Evolutionary conservation across 2,329 filamentous ascomycete genomes (phyloP), one percentile per base, ranked within the genome.

Genomic region (Capronia coronata): DNA sequence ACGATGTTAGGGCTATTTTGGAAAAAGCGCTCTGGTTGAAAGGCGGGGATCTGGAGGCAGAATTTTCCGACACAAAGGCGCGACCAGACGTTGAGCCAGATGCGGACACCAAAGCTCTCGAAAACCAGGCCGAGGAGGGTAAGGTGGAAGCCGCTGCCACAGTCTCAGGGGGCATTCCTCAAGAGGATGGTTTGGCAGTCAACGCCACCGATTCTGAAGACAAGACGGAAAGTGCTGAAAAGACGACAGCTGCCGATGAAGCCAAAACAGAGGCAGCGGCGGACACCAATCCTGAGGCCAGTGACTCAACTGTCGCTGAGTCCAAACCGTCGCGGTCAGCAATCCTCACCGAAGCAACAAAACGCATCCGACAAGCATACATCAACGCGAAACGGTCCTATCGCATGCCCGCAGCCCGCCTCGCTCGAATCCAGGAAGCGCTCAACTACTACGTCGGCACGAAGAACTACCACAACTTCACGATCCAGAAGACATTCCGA

Each of bases 401-500:
- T 66, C 87, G 91, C 43, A 84, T 94, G 48, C 83, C 85, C 0
- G 71, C 79, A 0, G 71, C 73, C 16, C 88, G 93, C 7, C 75
- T 93, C 41, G 71, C 78, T 22, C 82, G 84, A 52, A 79, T 98
- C 1, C 87, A 94, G 66, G 76, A 80, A 27, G 82, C 83, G 0
- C 77, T 98, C 8, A 70, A 80, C 61, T 74, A 77, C 57, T 98
- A 93, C 68, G 70, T 84, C 8, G 93, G 93, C 56, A 96, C 90
- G 2, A 78, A 77, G 62, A 95, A 94, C 72, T 98, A 84, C 74
- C 90, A 96, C 78, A 98, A 98, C 75, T 98, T 94, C 74, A 98
- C 93, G 1, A 82, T 98, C 49, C 85, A 93, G 60, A 98, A 97
- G 71, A 75, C 79, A 0, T 82, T 77, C 70, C 78, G 72, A 30